Base-by-base conservation (phyloP, 78 protist genomes). In the Dictyostelium intermedium region DNA sequence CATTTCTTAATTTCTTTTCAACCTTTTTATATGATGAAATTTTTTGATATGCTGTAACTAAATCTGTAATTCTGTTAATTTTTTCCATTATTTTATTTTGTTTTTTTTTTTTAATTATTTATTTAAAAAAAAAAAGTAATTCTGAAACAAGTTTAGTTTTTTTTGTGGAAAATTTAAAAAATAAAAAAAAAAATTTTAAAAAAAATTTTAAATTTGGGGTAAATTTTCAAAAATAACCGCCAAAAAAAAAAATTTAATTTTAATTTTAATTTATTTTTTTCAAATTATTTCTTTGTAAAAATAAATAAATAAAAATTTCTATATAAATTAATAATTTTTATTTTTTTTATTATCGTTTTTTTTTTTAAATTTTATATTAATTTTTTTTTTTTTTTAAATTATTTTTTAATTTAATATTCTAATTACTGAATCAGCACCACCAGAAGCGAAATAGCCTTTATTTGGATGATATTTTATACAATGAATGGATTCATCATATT, bases 391-490 rank as follows among this genome's bases (percentile, higher is more conserved):
- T 56, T 56, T 56, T 56, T 20, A 20, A 3, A 14, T 20, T 53
- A 50, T 14, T 16, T 2, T 50, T 50, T 20, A 56, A 56, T 56
- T 56, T 56, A 56, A 56, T 56, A 72, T 72, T 72, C 79, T 72
- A 16, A 72, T 72, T 72, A 72, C 79, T 30, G 96, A 53, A 53
- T 96, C 97, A 35, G 97, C 96, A 66, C 96, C 96, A 53, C 97
- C 95, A 56, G 84, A 74, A 8, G 97, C 97, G 16, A 95, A 73
- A 61, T 87, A 85, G 39, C 81, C 85, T 80, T 82, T 96, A 50
- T 91, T 78, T 78, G 84, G 91, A 63, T 96, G 97, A 85, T 84
- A 96, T 37, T 47, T 61, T 5, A 93, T 82, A 81, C 94, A 84
- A 35, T 85, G 76, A 27, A 87, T 81, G 11, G 97, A 39, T 81